phyloP scores from a whole-genome alignment of 768 basidiomycete species.

The Panellus pusillus region DNA sequence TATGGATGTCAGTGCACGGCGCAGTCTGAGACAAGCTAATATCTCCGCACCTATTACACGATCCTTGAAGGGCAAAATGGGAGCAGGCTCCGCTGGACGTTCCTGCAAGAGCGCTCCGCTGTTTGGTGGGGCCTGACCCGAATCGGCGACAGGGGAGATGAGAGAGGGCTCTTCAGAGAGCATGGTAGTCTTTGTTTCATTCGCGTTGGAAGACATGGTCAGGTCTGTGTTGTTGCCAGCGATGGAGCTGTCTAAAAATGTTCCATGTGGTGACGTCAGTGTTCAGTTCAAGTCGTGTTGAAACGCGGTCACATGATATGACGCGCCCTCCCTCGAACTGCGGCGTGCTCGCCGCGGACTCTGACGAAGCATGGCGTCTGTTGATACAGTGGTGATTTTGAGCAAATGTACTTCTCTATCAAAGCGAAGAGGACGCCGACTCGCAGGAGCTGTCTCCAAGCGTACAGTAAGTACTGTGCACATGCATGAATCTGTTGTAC shows the following conservation, averaged over 20 bases:
- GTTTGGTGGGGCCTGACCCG: neutral
- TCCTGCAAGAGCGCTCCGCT: neutral
- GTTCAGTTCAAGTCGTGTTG: too few relatives aligned
- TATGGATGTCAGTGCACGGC: neutral
- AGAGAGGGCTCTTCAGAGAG: constrained; percentile 1
- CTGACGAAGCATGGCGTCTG: constrained; percentile 10
- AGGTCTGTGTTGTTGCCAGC: neutral
- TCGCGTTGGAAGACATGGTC: constrained; percentile 7
- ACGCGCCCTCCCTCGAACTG: too few relatives aligned
- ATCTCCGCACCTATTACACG: constrained; percentile 49
- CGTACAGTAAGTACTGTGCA: too few relatives aligned
- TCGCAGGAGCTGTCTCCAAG: too few relatives aligned
- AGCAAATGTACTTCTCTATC: neutral
- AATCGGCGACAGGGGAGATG: too few relatives aligned
- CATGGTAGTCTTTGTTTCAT: neutral
- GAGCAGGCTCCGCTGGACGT: neutral
- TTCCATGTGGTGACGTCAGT: too few relatives aligned
- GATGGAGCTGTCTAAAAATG: too few relatives aligned
- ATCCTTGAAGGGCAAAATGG: constrained; percentile 54
- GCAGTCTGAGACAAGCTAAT: neutral
- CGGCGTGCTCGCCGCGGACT: constrained; percentile 30
- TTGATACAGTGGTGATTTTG: neutral
- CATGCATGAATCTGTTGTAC: too few relatives aligned
- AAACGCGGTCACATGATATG: too few relatives aligned
- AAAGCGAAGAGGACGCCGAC: too few relatives aligned